phyloP scores from a whole-genome alignment of 2,329 filamentous ascomycete genomes.

The Trichophyton mentagrophytes region DNA sequence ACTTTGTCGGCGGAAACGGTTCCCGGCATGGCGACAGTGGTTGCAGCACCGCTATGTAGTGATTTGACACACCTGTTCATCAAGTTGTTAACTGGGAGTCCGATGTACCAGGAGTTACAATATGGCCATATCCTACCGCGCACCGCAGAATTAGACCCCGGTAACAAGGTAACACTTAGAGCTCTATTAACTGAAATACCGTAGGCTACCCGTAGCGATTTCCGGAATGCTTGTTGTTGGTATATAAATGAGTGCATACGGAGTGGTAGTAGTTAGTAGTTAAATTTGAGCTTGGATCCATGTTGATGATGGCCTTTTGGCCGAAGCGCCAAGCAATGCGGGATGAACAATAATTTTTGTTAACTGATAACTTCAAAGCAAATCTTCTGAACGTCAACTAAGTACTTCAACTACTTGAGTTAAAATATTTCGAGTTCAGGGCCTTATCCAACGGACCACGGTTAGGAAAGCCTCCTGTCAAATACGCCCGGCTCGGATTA shows the following conservation, averaged over 20 bases:
- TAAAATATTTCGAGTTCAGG: no score
- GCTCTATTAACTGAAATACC: neutral
- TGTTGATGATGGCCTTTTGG: neutral
- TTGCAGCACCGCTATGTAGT: neutral
- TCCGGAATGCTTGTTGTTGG: neutral
- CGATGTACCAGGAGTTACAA: neutral
- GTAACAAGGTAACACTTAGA: neutral
- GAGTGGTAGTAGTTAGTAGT: no score
- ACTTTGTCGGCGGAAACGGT: conserved; percentile 32
- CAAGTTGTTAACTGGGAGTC: neutral
- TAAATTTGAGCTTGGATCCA: neutral
- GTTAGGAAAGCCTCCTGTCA: no score
- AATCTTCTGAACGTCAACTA: neutral
- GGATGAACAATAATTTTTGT: neutral
- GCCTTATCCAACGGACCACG: neutral
- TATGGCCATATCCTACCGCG: neutral
- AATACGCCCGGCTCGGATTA: neutral
- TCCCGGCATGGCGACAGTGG: conserved; percentile 19
- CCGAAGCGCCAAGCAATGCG: neutral
- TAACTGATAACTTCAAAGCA: no score
- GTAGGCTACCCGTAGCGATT: neutral
- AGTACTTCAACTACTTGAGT: neutral
- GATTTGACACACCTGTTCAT: neutral
- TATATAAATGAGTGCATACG: neutral
- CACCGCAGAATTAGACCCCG: neutral